Percentiles rank a stretch among this genome's conserved stretches.
Conservation (phyloP, 441 rosid genomes). For the Capsella rubella region DNA sequence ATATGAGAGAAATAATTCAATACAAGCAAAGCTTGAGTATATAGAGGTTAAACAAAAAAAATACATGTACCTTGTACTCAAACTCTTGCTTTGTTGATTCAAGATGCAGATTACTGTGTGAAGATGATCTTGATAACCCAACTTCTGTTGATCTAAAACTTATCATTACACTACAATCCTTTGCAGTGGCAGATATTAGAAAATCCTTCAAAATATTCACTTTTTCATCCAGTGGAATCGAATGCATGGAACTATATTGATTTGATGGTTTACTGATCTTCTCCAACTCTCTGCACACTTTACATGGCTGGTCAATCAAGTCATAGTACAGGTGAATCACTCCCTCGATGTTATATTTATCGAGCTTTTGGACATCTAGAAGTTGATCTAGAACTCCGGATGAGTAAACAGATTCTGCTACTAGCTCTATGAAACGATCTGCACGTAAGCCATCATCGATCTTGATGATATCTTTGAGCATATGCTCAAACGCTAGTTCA, state of each 20-base stretch:
- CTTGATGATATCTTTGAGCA: slow-evolving; percentile 59
- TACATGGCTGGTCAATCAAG: slow-evolving; percentile 67
- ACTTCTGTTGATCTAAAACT: slow-evolving; percentile 67
- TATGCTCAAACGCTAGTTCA: slow-evolving; percentile 63
- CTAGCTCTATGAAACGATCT: slow-evolving; percentile 67
- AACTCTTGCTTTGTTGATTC: slow-evolving; percentile 73
- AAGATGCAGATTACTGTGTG: slow-evolving; percentile 52
- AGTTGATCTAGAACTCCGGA: slow-evolving; percentile 75
- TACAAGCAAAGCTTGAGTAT: background rate
- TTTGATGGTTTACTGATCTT: slow-evolving; percentile 25
- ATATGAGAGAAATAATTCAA: background rate
- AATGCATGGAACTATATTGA: slow-evolving; percentile 60
- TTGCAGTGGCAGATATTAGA: slow-evolving; percentile 83
- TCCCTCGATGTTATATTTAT: slow-evolving; percentile 79
- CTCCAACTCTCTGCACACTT: slow-evolving; percentile 57
- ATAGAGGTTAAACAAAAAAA: background rate
- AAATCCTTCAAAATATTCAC: slow-evolving; percentile 75
- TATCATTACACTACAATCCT: slow-evolving; percentile 90
- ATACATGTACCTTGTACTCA: slow-evolving; percentile 67
- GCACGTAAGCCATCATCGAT: slow-evolving; percentile 60
- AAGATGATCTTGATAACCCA: slow-evolving; percentile 52
- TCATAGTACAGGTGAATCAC: slow-evolving; percentile 89
- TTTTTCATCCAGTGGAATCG: slow-evolving; percentile 67
- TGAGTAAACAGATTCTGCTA: slow-evolving; percentile 61
- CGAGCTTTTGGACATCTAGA: slow-evolving; percentile 82